Evolutionary conservation across 73 alveolate genomes (phyloP).

Genomic region (Paramecium octaurelia): DNA sequence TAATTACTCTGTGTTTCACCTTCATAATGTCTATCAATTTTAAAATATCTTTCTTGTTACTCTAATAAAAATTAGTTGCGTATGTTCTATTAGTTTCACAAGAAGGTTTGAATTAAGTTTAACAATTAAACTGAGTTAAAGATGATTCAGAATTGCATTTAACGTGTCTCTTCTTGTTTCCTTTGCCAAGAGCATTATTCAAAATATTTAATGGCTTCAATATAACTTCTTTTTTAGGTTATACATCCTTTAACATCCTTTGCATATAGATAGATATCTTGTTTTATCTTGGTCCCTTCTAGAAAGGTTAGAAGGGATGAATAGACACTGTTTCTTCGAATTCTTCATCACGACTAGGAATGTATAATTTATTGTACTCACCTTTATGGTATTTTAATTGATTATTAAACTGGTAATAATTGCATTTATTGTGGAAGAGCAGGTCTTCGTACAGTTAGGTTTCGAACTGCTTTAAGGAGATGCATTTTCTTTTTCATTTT

Average conservation of each 20-base stretch:
- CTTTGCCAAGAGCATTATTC: background rate
- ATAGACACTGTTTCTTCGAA: background rate
- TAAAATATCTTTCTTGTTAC: background rate
- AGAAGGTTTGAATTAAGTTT: background rate
- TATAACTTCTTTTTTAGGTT: background rate
- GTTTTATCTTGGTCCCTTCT: background rate
- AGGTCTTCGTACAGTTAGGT: background rate
- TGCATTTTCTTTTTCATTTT: conserved; percentile 29
- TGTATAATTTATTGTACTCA: background rate
- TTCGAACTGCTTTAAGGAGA: background rate
- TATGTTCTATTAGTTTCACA: background rate
- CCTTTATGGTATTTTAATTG: background rate
- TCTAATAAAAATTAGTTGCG: background rate
- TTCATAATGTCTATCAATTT: conserved; percentile 3
- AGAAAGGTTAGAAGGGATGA: background rate
- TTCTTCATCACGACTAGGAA: background rate
- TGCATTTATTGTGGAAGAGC: background rate
- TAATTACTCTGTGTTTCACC: background rate
- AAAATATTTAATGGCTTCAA: background rate
- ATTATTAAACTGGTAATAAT: background rate
- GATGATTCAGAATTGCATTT: background rate
- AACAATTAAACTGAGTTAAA: background rate
- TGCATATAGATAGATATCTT: background rate
- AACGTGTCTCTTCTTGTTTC: background rate
- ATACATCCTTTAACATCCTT: background rate